These are phyloP conservation scores for Fusarium sp. DNA, from an alignment of 2,329 filamentous ascomycete species.

Conservation along the genomic window DNA sequence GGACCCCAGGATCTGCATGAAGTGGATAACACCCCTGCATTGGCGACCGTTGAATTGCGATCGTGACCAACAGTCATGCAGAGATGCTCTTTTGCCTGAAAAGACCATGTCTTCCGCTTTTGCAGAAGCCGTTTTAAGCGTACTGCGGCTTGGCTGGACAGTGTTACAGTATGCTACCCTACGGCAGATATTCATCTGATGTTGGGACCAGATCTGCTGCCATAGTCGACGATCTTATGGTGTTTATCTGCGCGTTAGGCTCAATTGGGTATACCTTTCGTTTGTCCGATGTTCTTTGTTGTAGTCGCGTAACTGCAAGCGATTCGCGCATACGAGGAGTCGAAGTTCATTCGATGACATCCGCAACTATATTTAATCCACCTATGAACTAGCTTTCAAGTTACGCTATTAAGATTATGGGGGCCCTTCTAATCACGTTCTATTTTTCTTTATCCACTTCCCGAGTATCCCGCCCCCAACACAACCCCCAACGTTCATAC, in stretches of 20 bases:
- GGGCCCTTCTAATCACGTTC: neutral
- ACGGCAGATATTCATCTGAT: neutral
- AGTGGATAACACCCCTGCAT: neutral
- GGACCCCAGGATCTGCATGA: conserved; percentile 1
- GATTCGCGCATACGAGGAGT: neutral
- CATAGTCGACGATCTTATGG: conserved; percentile 4
- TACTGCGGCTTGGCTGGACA: neutral
- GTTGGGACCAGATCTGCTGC: neutral
- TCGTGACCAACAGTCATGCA: neutral
- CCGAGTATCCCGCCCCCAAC: neutral
- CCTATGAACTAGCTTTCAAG: neutral
- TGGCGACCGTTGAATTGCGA: neutral
- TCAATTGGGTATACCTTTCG: neutral
- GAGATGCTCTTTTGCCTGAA: neutral
- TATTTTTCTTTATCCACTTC: neutral
- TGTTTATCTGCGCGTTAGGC: neutral
- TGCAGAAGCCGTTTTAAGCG: neutral
- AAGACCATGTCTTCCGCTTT: neutral
- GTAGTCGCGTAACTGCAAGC: neutral
- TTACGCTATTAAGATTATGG: neutral
- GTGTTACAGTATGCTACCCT: neutral
- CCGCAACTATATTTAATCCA: neutral
- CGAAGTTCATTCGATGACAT: neutral
- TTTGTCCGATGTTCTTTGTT: neutral
- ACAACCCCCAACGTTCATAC: neutral